These are phyloP conservation scores for Hypoxylon fragiforme DNA, from an alignment of 495 filamentous ascomycete genomes.

Conservation along the genomic window DNA sequence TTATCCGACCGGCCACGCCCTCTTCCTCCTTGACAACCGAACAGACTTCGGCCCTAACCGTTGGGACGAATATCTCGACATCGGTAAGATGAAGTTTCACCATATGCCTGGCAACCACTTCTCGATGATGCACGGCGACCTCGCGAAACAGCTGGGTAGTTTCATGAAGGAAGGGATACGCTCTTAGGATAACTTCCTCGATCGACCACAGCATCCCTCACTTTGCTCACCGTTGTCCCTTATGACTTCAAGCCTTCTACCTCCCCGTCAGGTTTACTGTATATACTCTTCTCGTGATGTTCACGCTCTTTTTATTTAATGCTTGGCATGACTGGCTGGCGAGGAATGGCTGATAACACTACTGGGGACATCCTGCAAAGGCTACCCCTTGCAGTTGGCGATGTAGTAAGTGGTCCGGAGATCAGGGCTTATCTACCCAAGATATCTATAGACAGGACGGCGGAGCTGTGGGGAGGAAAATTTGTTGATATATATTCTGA, in stretches of 20 bases:
- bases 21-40: constrained; percentile 78
- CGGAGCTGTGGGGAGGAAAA: too few relatives aligned
- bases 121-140: constrained; percentile 67
- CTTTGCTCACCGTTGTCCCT: not conserved
- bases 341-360: too few relatives aligned
- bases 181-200: not conserved
- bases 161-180: constrained; percentile 46
- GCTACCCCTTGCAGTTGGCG: constrained; percentile 28
- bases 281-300: constrained; percentile 12
- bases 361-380: too few relatives aligned
- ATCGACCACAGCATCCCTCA: too few relatives aligned
- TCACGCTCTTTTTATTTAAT: constrained; percentile 20
- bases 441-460: too few relatives aligned
- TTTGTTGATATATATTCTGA: too few relatives aligned
- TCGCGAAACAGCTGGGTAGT: constrained; percentile 46
- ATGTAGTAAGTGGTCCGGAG: too few relatives aligned
- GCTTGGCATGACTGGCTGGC: too few relatives aligned
- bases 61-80: constrained; percentile 76
- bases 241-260: too few relatives aligned
- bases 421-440: too few relatives aligned
- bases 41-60: constrained; percentile 76
- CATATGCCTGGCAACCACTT: constrained; percentile 73
- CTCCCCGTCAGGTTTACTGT: constrained; percentile 5
- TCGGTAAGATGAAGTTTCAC: constrained; percentile 61
- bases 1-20: constrained; percentile 69